Evolutionary conservation across 805 yeast species (phyloP), one percentile per base, ranked within the genome.

Genomic region (Metschnikowia noctiluminum): DNA sequence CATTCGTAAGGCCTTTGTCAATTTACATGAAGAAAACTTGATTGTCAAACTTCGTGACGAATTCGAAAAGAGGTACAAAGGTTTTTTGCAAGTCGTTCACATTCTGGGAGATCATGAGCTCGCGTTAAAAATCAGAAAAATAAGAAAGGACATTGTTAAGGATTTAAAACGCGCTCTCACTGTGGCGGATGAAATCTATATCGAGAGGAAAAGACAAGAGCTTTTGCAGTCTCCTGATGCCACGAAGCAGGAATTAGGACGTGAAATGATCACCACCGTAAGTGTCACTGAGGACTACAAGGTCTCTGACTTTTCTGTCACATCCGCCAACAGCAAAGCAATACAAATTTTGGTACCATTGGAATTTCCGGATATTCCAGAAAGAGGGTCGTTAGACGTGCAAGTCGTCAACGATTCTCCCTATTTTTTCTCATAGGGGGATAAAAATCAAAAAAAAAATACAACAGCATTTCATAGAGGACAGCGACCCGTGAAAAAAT

Each of bases 331-430:
- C 6, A 37, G 62, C 34, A 61, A 58, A 38, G 63, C 70, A 0
- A 53, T 73, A 37, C 76, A 73, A 47, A 73, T 85, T 2, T 68
- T 88, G 48, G 83, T 81, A 8, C 96, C 96, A 6, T 73, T 89
- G 58, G 68, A 65, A 39, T 71, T 89, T 53, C 95, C 96, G 0
- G 76, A 73, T 0, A 79, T 89, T 38, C 97, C 97, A 12, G 70
- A 77, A 43, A 84, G 80, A 64, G 99, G 97, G 43, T 83, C 82
- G 14, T 88, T 92, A 58, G 95, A 92, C 61, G 95, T 92, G 35
- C 68, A 71, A 36, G 79, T 78, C 49, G 85, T 91, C 38, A 77
- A 78, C 61, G 79, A 83, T 43, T 88, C 96, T 53, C 76, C 77
- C 31, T 92, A 92, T 66, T 92, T 92, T 77, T 92, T 92, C 58